Evolutionary conservation across 768 basidiomycete genomes (phyloP).

Genomic region (Panaeolus papilionaceus): DNA sequence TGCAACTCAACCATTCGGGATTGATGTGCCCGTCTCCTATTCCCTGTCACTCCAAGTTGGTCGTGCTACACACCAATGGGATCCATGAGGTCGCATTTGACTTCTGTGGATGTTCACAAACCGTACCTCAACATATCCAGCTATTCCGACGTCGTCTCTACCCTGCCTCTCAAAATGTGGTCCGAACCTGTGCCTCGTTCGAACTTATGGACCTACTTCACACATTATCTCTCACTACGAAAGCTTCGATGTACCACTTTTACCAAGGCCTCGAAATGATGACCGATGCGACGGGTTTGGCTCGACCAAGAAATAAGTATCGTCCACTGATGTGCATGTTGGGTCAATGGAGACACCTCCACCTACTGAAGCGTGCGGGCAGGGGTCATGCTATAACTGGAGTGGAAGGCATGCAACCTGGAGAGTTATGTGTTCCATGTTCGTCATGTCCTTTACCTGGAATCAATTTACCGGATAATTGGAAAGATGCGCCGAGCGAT

Average conservation of each 20-base stretch:
- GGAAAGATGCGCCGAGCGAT: conserved; percentile 17
- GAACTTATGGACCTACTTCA: not conserved
- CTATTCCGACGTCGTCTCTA: conserved; percentile 14
- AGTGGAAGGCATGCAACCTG: conserved; percentile 25
- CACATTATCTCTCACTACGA: conserved; percentile 3
- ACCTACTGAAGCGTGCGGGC: conserved; percentile 33
- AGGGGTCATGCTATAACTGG: conserved; percentile 30
- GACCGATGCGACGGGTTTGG: conserved; percentile 9
- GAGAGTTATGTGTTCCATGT: conserved; percentile 37
- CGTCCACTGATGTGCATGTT: not conserved
- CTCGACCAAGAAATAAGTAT: not conserved
- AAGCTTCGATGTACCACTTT: conserved; percentile 12
- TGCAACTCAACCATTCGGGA: conserved; percentile 14
- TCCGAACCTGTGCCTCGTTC: not conserved
- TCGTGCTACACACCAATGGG: conserved; percentile 13
- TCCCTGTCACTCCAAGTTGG: conserved; percentile 7
- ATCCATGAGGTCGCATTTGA: conserved; percentile 16
- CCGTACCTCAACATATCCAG: conserved; percentile 13
- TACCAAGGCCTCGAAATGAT: conserved; percentile 4
- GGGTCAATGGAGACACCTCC: conserved; percentile 22
- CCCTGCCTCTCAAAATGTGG: conserved; percentile 13
- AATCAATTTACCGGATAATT: conserved; percentile 32
- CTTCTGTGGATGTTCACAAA: conserved; percentile 11
- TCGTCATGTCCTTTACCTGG: conserved; percentile 41
- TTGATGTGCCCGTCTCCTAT: not conserved